These are phyloP conservation scores for Pelagomonas calceolata DNA, from an alignment of 108 stramenopile species.

Conservation along the genomic window DNA sequence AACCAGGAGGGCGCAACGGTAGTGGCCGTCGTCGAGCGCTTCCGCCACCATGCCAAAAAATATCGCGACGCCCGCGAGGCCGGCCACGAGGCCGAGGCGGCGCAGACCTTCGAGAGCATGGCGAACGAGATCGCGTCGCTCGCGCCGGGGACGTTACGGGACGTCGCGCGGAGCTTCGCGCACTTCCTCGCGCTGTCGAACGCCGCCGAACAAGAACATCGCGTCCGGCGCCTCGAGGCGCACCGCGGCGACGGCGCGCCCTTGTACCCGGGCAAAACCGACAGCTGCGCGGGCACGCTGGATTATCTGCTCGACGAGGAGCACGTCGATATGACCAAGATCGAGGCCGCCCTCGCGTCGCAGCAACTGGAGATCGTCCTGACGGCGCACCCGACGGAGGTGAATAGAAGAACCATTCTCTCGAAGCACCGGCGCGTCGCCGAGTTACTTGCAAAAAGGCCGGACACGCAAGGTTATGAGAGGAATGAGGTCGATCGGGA, in stretches of 20 bases:
- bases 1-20: slow-evolving; percentile 1
- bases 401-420: slow-evolving; percentile 82
- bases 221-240: slow-evolving; percentile 14
- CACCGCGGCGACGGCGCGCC: neutral
- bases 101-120: slow-evolving; percentile 9
- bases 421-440: slow-evolving; percentile 34
- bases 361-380: slow-evolving; percentile 89
- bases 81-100: slow-evolving; percentile 9
- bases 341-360: slow-evolving; percentile 60
- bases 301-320: slow-evolving; percentile 30
- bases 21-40: slow-evolving; percentile 11
- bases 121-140: slow-evolving; percentile 12
- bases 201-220: slow-evolving; percentile 36
- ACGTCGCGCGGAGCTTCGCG: slow-evolving; percentile 28
- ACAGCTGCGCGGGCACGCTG: slow-evolving; percentile 37
- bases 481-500: slow-evolving; percentile 41
- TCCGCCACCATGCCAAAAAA: slow-evolving; percentile 12
- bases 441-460: slow-evolving; percentile 19
- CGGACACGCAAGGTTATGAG: slow-evolving; percentile 56
- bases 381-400: slow-evolving; percentile 94
- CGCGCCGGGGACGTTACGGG: slow-evolving; percentile 11
- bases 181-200: slow-evolving; percentile 41
- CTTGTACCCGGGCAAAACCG: slow-evolving; percentile 22
- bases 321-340: slow-evolving; percentile 44
- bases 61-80: slow-evolving; percentile 18